Percentiles rank a stretch among this genome's conserved stretches.
These are phyloP conservation scores for Zygosaccharomyces kombuchaensis DNA, from an alignment of 805 yeast species.

Conservation along the genomic window DNA sequence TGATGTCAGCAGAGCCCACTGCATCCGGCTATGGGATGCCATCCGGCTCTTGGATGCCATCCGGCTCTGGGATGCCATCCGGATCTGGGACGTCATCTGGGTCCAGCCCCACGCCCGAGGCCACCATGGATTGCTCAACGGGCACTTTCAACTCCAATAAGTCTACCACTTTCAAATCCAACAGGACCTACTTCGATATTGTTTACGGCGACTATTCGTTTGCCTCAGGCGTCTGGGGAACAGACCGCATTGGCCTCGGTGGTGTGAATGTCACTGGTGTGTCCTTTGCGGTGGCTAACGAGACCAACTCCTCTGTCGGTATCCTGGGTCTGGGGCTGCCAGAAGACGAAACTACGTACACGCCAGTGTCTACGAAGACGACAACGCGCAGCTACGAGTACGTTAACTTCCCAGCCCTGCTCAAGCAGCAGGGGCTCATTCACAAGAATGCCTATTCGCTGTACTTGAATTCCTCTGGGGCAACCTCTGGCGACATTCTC, in stretches of 20 bases:
- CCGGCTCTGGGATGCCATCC: not conserved
- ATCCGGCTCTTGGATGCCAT: not conserved
- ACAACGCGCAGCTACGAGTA: constrained; percentile 40
- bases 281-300: constrained; percentile 71
- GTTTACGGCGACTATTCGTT: constrained; percentile 50
- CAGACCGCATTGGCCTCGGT: constrained; percentile 56
- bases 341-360: constrained; percentile 61
- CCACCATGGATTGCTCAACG: constrained; percentile 37
- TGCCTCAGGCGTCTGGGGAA: constrained; percentile 43
- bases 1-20: too few relatives aligned
- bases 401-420: constrained; percentile 59
- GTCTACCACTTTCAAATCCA: constrained; percentile 27
- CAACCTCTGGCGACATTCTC: constrained; percentile 49
- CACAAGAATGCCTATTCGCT: constrained; percentile 56
- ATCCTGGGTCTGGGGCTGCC: constrained; percentile 71
- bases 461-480: constrained; percentile 45
- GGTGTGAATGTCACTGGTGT: constrained; percentile 45
- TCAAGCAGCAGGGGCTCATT: constrained; percentile 56
- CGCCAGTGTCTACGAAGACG: constrained; percentile 18
- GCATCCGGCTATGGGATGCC: not conserved
- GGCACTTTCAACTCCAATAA: constrained; percentile 34
- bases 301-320: constrained; percentile 58
- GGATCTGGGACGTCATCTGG: constrained; percentile 8
- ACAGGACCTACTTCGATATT: constrained; percentile 40
- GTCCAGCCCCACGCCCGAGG: constrained; percentile 10